A percentile compares a stretch with the other conserved stretches of the same genome.
phyloP scores from a whole-genome alignment of 768 basidiomycete species.

The Paxillus involutus region DNA sequence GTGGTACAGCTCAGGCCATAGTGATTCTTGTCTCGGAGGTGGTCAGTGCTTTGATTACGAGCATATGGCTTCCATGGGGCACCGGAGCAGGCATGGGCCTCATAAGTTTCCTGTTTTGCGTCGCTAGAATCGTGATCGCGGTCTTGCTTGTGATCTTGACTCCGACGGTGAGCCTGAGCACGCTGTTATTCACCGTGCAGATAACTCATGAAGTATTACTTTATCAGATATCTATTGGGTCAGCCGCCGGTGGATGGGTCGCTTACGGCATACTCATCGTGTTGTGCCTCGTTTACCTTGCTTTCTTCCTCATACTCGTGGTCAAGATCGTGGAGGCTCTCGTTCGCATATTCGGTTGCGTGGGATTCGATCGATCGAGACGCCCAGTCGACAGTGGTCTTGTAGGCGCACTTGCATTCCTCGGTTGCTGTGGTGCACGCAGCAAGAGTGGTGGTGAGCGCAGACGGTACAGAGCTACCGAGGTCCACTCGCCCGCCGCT shows the following conservation, averaged over 20 bases:
- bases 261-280: slow-evolving; percentile 91
- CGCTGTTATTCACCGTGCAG: neutral
- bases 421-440: slow-evolving; percentile 64
- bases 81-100: slow-evolving; percentile 96
- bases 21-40: slow-evolving; percentile 90
- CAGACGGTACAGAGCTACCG: slow-evolving; percentile 23
- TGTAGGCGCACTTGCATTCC: slow-evolving; percentile 75
- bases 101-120: slow-evolving; percentile 90
- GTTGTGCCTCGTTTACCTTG: slow-evolving; percentile 76
- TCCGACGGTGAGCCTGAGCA: slow-evolving; percentile 63
- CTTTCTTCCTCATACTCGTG: slow-evolving; percentile 77
- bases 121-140: slow-evolving; percentile 85
- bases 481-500: slow-evolving; percentile 11
- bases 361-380: slow-evolving; percentile 82
- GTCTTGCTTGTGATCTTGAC: slow-evolving; percentile 90
- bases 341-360: slow-evolving; percentile 72
- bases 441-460: slow-evolving; percentile 34
- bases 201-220: slow-evolving; percentile 11
- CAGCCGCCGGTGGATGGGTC: slow-evolving; percentile 86
- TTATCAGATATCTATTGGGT: slow-evolving; percentile 76
- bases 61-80: slow-evolving; percentile 96
- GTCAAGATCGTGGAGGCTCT: slow-evolving; percentile 84
- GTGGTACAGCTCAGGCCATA: slow-evolving; percentile 90
- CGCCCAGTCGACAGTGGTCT: slow-evolving; percentile 84
- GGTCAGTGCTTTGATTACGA: slow-evolving; percentile 81